Conservation (phyloP, 495 filamentous ascomycete genomes). For the Neurospora sp. region DNA sequence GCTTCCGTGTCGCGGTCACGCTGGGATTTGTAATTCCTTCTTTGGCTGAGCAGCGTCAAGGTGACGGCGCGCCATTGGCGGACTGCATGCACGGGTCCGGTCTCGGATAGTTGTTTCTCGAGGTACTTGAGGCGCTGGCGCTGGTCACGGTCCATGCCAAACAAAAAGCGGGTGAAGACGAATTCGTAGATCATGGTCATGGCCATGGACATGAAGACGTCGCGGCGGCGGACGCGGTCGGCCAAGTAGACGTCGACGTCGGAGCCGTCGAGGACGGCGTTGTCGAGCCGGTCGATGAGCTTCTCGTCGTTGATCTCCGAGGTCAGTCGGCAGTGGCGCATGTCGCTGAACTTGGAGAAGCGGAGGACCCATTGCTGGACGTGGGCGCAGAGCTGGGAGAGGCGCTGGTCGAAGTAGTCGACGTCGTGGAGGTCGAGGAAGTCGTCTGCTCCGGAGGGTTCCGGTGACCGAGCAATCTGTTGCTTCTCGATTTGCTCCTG, state of each 20-base stretch:
- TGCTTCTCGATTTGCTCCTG: slow-evolving; percentile 64
- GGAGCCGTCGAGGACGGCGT: slow-evolving; percentile 83
- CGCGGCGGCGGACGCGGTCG: slow-evolving; percentile 75
- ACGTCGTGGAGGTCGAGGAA: slow-evolving; percentile 78
- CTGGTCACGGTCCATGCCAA: slow-evolving; percentile 95
- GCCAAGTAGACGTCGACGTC: slow-evolving; percentile 77
- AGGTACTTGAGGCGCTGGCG: slow-evolving; percentile 91
- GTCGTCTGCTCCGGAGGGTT: slow-evolving; percentile 40
- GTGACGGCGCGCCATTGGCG: slow-evolving; percentile 95
- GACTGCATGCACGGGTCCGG: slow-evolving; percentile 71
- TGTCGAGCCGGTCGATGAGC: slow-evolving; percentile 83
- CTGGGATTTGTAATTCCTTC: slow-evolving; percentile 62
- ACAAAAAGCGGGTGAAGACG: slow-evolving; percentile 93
- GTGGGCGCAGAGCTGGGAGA: slow-evolving; percentile 84
- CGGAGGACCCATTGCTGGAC: slow-evolving; percentile 93
- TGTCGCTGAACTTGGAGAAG: slow-evolving; percentile 93
- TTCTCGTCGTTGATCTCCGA: slow-evolving; percentile 78
- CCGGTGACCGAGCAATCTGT: background rate
- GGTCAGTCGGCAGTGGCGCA: slow-evolving; percentile 68
- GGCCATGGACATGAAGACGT: slow-evolving; percentile 92
- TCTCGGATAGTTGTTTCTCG: slow-evolving; percentile 81
- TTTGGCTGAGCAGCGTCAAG: slow-evolving; percentile 71
- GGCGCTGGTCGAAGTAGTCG: slow-evolving; percentile 90
- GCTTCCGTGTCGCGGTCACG: slow-evolving; percentile 80
- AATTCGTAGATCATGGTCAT: slow-evolving; percentile 99